Evolutionary conservation across 495 filamentous ascomycete species (phyloP), one percentile per base, ranked within the genome.

Genomic region (Aspergillus campestris): DNA sequence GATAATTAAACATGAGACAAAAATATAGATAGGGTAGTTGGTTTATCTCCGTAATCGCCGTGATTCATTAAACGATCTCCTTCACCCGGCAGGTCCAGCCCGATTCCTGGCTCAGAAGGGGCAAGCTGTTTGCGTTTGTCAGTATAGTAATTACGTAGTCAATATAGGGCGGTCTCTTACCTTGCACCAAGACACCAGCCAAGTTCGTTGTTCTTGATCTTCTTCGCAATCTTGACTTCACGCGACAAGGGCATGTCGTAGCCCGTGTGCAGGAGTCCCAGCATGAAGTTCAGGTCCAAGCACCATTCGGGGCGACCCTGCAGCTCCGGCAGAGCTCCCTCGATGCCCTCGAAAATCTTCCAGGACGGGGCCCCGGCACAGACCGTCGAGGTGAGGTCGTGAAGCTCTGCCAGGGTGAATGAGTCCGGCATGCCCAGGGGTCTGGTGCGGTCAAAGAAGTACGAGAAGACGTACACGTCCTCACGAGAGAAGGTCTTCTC

Each of bases 101-200:
- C 40, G 81, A 79, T 38, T 80, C 78, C 60, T 85, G 75, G 51
- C 70, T 82, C 50, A 90, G 69, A 44, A 90, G 71, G 31, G 86
- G 86, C 50, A 90, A 69, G 72, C 83, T 88, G 58, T 32, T 14
- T 24, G 30, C 60, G 46, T n/a, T 47, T 34, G 45, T 74, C 48
- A 73, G 69, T 47, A 59, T 47, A 13, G 18, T 24, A 18, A 10
- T 28, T 7, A 38, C 38, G 27, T 7, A 55, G 27, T 14, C 6
- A 49, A 38, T 12, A 46, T n/a, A 24, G 18, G 40, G 28, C 35
- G 15, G 40, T 55, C 50, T 50, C 79, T 68, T 76, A 90, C 87
- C 88, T 96, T 48, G 92, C 92, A 56, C 92, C 92, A 62, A 98
- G 71, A 70, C 90, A 96, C 92, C 92, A 98, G 39, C 92, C 92